A percentile compares a stretch with the other conserved stretches of the same genome.
phyloP scores from a whole-genome alignment of 768 basidiomycete species.

The Fomitopsis serialis region DNA sequence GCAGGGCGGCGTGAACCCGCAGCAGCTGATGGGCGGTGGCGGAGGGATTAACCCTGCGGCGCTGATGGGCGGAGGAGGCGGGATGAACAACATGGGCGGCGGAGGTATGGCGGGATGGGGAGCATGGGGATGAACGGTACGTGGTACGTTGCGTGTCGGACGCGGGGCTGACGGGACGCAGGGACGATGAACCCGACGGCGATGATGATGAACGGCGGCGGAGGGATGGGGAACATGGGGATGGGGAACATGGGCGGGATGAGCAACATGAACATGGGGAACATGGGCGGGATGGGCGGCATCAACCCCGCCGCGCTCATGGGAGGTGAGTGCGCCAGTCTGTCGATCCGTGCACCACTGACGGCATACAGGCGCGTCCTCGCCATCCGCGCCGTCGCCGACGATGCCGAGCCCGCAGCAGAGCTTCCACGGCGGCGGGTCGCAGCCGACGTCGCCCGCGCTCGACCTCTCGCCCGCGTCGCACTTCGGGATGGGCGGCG shows the following conservation, averaged over 20 bases:
- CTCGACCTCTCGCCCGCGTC: no score
- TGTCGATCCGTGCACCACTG: no score
- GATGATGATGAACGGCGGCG: conserved; percentile 7
- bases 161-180: not conserved
- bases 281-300: conserved; percentile 18
- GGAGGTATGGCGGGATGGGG: not conserved
- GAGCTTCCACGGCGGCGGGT: no score
- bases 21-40: conserved; percentile 20
- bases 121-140: conserved; percentile 1
- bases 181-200: conserved; percentile 4
- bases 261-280: conserved; percentile 7
- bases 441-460: no score
- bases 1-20: conserved; percentile 11
- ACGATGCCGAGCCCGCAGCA: no score
- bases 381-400: no score
- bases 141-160: not conserved
- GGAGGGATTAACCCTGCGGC: conserved; percentile 18
- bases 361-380: no score
- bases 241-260: conserved; percentile 7
- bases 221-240: not conserved
- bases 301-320: conserved; percentile 18
- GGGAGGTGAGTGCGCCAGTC: conserved; percentile 2
- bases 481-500: no score
- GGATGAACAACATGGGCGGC: conserved; percentile 8
- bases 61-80: conserved; percentile 13